These are phyloP conservation scores for Sugiyamaella marilandica DNA, from an alignment of 805 yeast genomes.

Conservation along the genomic window DNA sequence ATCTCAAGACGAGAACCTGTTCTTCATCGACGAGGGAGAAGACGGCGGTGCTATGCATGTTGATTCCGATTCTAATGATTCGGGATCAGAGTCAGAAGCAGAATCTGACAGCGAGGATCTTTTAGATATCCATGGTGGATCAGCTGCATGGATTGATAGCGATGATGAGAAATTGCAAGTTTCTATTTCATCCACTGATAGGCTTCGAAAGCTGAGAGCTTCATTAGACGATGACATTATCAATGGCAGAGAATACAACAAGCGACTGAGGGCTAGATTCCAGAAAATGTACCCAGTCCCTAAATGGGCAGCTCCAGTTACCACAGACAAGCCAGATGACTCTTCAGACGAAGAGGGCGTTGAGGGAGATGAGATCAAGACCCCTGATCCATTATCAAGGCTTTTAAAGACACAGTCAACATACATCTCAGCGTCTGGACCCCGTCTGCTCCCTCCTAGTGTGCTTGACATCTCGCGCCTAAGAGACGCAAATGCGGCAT, in stretches of 20 bases:
- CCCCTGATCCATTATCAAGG: constrained; percentile 32
- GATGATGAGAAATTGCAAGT: constrained; percentile 76
- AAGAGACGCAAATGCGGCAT: constrained; percentile 76
- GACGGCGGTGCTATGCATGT: constrained; percentile 32
- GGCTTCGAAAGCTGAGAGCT: constrained; percentile 65
- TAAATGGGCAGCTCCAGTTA: constrained; percentile 58
- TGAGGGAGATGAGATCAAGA: constrained; percentile 29
- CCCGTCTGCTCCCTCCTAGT: constrained; percentile 61
- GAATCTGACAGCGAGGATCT: constrained; percentile 32
- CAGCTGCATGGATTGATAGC: constrained; percentile 78
- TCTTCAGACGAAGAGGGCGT: constrained; percentile 33
- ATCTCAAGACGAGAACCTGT: constrained; percentile 47
- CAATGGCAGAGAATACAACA: constrained; percentile 55
- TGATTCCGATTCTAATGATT: constrained; percentile 34
- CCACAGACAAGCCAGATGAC: not conserved
- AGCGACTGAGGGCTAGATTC: constrained; percentile 66
- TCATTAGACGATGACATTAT: constrained; percentile 49
- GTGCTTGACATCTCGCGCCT: constrained; percentile 73
- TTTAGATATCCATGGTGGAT: constrained; percentile 29
- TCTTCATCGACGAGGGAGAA: constrained; percentile 48
- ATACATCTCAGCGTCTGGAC: constrained; percentile 30
- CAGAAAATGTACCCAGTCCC: constrained; percentile 77
- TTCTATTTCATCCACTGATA: constrained; percentile 54
- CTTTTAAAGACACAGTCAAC: constrained; percentile 29
- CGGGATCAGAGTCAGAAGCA: constrained; percentile 32